phyloP scores from a whole-genome alignment of 108 stramenopile species.

The Pseudonitzschia pungens region DNA sequence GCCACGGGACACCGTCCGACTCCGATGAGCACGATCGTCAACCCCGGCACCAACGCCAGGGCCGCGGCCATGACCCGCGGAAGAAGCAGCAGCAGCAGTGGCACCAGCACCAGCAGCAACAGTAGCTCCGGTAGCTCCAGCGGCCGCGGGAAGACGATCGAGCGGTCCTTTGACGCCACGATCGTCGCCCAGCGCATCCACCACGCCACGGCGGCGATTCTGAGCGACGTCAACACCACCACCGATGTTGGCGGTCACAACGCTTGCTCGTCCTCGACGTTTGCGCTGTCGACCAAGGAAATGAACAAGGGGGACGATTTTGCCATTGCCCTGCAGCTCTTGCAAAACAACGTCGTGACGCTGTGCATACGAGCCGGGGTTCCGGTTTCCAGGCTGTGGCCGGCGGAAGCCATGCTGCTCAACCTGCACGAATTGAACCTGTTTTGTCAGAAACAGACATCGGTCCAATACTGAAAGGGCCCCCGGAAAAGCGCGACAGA shows the following conservation, averaged over 20 bases:
- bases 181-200: conserved; percentile 46
- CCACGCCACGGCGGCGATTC: conserved; percentile 61
- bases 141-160: too few species aligned
- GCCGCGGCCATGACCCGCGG: background rate
- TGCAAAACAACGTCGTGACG: conserved; percentile 79
- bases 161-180: conserved; percentile 36
- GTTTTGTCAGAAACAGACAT: conserved; percentile 47
- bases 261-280: conserved; percentile 17
- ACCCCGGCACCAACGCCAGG: background rate
- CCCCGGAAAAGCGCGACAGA: too few species aligned
- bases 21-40: background rate
- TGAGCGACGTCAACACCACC: conserved; percentile 24
- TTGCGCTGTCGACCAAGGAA: conserved; percentile 24
- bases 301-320: conserved; percentile 59
- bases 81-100: conserved; percentile 1
- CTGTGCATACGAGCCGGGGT: conserved; percentile 83
- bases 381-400: conserved; percentile 65
- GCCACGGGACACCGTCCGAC: conserved; percentile 21
- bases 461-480: conserved; percentile 20
- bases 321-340: conserved; percentile 72
- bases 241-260: conserved; percentile 43
- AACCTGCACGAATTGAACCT: conserved; percentile 64
- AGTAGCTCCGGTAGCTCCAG: too few species aligned
- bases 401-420: conserved; percentile 74
- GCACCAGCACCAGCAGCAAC: too few species aligned